Evolutionary conservation across 306 rosid species (phyloP).

Genomic region (Quillaja saponaria): DNA sequence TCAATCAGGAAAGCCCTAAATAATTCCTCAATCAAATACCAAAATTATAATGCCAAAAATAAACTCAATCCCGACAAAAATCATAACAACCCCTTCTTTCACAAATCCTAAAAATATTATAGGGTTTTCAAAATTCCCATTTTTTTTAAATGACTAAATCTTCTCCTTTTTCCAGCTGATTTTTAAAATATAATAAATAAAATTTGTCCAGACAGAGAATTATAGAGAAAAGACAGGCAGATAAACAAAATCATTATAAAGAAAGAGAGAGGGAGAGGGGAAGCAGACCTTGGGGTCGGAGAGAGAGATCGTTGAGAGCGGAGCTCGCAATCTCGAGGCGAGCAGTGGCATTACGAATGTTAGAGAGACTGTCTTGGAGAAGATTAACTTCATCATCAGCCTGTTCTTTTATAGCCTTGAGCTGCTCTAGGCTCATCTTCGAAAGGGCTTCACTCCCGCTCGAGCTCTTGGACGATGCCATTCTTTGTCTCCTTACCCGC

Average conservation of each 20-base stretch:
- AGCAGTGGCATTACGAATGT: slow-evolving; percentile 83
- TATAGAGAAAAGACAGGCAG: background rate
- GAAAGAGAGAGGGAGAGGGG: background rate
- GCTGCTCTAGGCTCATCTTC: slow-evolving; percentile 84
- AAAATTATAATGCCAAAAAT: too few relatives aligned
- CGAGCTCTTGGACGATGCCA: slow-evolving; percentile 53
- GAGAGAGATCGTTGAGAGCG: slow-evolving; percentile 83
- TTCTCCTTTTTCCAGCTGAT: too few relatives aligned
- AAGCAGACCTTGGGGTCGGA: slow-evolving; percentile 56
- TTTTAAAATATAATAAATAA: too few relatives aligned
- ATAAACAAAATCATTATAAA: background rate
- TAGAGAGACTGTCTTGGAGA: slow-evolving; percentile 79
- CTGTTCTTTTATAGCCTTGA: slow-evolving; percentile 78
- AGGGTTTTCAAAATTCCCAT: background rate
- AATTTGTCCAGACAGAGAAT: background rate
- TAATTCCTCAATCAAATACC: too few relatives aligned
- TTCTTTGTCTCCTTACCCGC: background rate
- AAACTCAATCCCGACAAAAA: too few relatives aligned
- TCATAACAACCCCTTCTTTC: too few relatives aligned
- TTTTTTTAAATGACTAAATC: background rate
- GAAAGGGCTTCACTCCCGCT: slow-evolving; percentile 25
- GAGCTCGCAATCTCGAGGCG: slow-evolving; percentile 81
- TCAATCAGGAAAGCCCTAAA: too few relatives aligned
- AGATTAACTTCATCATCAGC: slow-evolving; percentile 80
- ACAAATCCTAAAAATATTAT: too few relatives aligned